Evolutionary conservation across 2,329 filamentous ascomycete genomes (phyloP).

Genomic region (Trichophaea hybrida): DNA sequence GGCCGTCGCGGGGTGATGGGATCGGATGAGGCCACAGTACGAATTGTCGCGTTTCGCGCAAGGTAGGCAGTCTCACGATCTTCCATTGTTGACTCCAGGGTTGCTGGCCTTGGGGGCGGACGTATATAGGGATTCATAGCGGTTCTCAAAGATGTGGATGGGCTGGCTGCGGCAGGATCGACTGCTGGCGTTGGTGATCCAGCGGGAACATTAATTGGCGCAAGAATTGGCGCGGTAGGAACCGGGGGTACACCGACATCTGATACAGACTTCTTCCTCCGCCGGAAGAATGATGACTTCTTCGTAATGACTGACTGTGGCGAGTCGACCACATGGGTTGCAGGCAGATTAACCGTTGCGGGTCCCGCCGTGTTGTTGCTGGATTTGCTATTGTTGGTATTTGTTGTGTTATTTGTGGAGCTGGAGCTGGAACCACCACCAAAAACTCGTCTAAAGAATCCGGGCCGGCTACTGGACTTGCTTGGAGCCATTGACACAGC

Average conservation of each 20-base stretch:
- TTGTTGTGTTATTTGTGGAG: constrained; percentile 2
- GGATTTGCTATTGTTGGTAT: constrained; percentile 10
- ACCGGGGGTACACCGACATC: constrained; percentile 45
- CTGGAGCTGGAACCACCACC: constrained; percentile 34
- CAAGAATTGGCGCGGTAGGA: constrained; percentile 29
- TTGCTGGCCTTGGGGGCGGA: constrained; percentile 10
- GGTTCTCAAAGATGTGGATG: constrained; percentile 50
- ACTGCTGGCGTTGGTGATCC: background rate
- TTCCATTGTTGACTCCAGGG: constrained; percentile 16
- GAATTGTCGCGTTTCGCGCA: constrained; percentile 18
- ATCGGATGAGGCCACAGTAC: constrained; percentile 22
- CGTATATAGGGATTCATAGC: constrained; percentile 73
- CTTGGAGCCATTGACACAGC: constrained; percentile 27
- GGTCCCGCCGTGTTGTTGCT: background rate
- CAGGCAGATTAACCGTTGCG: background rate
- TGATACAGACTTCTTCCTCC: constrained; percentile 76
- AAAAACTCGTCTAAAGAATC: constrained; percentile 91
- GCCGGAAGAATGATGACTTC: constrained; percentile 87
- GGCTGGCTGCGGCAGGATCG: constrained; percentile 7
- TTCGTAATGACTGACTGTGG: constrained; percentile 48
- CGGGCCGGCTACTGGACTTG: constrained; percentile 53
- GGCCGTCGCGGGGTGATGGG: constrained; percentile 20
- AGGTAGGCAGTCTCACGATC: constrained; percentile 16
- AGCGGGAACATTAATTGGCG: constrained; percentile 4
- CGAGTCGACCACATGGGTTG: constrained; percentile 25